These are phyloP conservation scores for Lenzites betulinus DNA, from an alignment of 768 basidiomycete species.

Conservation along the genomic window DNA sequence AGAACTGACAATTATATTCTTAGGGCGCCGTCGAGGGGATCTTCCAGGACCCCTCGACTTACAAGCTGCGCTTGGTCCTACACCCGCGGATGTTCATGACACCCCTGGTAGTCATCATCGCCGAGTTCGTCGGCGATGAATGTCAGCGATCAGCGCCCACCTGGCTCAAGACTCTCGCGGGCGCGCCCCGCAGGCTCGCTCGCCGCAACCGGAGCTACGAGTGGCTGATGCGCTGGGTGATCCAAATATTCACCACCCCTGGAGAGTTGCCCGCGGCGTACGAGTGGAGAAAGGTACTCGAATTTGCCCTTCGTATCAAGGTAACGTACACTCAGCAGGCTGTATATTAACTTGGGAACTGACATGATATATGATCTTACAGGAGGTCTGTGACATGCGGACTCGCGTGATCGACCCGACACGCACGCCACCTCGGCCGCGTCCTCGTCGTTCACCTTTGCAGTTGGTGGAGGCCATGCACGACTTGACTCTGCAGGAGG, in stretches of 20 bases:
- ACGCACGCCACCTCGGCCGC: not conserved
- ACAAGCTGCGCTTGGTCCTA: not conserved
- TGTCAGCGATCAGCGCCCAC: not conserved
- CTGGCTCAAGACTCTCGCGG: not conserved
- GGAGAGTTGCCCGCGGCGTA: not conserved
- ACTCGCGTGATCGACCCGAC: not conserved
- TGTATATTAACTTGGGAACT: too few species aligned
- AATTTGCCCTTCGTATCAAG: not conserved
- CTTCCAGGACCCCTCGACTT: not conserved
- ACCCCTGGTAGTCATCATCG: not conserved
- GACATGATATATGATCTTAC: too few species aligned
- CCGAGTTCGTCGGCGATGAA: not conserved
- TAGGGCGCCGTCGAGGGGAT: not conserved
- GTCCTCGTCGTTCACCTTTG: too few species aligned
- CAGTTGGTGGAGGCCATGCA: too few species aligned
- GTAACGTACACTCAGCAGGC: not conserved
- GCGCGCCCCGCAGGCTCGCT: not conserved
- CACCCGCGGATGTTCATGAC: not conserved
- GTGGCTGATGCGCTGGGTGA: not conserved
- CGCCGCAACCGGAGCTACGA: not conserved
- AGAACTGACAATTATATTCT: too few species aligned
- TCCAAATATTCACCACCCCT: not conserved
- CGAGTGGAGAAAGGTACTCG: not conserved
- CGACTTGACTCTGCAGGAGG: not conserved
- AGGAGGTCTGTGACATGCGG: not conserved